Evolutionary conservation across 352 stramenopile genomes (phyloP), one percentile per base, ranked within the genome.

Genomic region (Globisporangium mamillatum): DNA sequence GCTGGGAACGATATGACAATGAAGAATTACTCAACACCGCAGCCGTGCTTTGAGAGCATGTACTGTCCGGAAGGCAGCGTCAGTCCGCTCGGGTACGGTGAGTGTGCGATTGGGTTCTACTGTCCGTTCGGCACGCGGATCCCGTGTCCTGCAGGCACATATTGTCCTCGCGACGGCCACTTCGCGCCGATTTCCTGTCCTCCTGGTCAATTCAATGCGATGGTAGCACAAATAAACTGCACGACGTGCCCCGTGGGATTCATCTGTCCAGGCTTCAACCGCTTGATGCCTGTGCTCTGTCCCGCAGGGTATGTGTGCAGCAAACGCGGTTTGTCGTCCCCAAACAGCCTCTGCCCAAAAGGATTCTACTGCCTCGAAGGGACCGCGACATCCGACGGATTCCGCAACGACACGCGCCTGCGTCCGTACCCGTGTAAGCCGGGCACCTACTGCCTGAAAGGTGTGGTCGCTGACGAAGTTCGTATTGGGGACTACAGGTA

Each of bases 341-440:
- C 96, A 4, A 98, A 99, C 74, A 88, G 87, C 60, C 72, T 89
- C n/a, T 99, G 97, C 70, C 95, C 97, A 1, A 80, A 89, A 36
- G 97, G 97, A 1, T 98, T 98, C 65, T 99, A 97, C 77, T 99
- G 97, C 71, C 79, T 84, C 48, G 93, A 97, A 77, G 97, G 96
- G 27, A 99, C 95, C 8, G 78, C 92, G 1, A 99, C 96, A 1
- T 90, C 92, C 32, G 97, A 99, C 68, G 90, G 90, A 0, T 99
- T 99, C 67, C 81, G 96, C 38, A 99, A 99, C 74, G 97, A 99
- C 75, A 99, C 97, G 32, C 95, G 95, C 1, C 71, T 99, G 38
- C 78, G 97, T 4, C 96, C 97, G 41, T 99, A 98, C 66, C 93
- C 97, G 25, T 99, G 97, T 72, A 86, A 80, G 60, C 92, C 96